phyloP scores from a whole-genome alignment of 1,284 basidiomycete genomes.

The Schizopora paradoxa region DNA sequence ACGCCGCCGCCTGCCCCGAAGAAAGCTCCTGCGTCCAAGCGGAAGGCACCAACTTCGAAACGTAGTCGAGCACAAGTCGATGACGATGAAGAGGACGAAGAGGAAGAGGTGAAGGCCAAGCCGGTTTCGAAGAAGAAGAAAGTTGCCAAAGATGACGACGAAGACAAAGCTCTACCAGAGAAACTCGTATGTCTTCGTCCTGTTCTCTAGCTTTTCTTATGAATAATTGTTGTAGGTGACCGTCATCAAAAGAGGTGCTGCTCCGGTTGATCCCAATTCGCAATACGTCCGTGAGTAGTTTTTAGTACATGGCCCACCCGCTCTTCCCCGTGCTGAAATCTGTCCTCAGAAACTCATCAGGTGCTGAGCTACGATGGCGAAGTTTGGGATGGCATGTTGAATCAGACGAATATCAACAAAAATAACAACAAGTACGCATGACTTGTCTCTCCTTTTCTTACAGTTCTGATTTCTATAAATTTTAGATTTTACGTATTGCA shows the following conservation, averaged over 20 bases:
- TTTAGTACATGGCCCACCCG: neutral
- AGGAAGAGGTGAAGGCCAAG: constrained; percentile 21
- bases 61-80: constrained; percentile 21
- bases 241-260: constrained; percentile 52
- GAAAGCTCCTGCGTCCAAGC: neutral
- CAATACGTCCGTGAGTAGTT: constrained; percentile 42
- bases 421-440: constrained; percentile 55
- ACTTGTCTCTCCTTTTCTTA: neutral
- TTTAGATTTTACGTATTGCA: constrained; percentile 61
- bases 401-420: constrained; percentile 57
- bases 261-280: constrained; percentile 52
- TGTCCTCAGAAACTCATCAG: constrained; percentile 44
- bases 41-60: constrained; percentile 1
- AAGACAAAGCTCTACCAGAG: constrained; percentile 26
- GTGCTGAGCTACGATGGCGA: constrained; percentile 40
- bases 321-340: neutral
- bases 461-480: neutral
- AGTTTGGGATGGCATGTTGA: constrained; percentile 66
- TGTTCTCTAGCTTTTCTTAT: constrained; percentile 7
- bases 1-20: neutral
- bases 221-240: constrained; percentile 38
- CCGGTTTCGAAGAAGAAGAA: constrained; percentile 37
- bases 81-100: constrained; percentile 21
- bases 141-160: constrained; percentile 14
- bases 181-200: constrained; percentile 29